Evolutionary conservation across 495 filamentous ascomycete genomes (phyloP), one percentile per base, ranked within the genome.

Genomic region (Chaetomium tenue): DNA sequence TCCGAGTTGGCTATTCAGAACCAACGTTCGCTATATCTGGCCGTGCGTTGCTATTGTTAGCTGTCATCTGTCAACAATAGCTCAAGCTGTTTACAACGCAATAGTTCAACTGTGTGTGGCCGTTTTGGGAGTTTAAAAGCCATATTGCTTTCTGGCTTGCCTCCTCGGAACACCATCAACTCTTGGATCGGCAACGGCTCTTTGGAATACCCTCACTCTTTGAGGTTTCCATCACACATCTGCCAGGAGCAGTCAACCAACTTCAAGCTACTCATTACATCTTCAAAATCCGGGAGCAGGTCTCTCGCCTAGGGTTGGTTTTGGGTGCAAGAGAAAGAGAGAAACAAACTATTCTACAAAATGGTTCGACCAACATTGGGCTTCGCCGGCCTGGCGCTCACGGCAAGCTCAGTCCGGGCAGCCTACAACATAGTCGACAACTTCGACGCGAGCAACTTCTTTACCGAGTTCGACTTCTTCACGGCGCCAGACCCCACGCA

Each of bases 401-500:
- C 51, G 28, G 52, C 62, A n/a, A 16, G 56, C 60, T 53, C 72
- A 5, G 70, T 66, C 5, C 67, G 50, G 26, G 70, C 72, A 23
- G 63, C 73, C 53, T 83, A 83, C 69, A 66, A 66, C 5, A 71
- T 87, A 18, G 71, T 75, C 58, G 79, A 82, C 57, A 62, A 65
- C 58, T 87, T 77, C 72, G 76, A 81, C 64, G 48, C 64, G 11
- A 74, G 61, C 55, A 86, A 86, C 72, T 87, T 87, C 75, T 87
- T 87, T 74, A 64, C 76, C 33, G 74, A 76, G 51, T 87, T 86
- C 69, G 74, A 78, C 42, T 87, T 86, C 75, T 85, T 77, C 71
- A 76, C 63, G 56, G 68, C 66, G 1, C 60, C 76, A 0, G 88
- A 93, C 66, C 89, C 89, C 2, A 91, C 88, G 7, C 78, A 87